Percentiles rank a stretch among this genome's conserved stretches.
Conservation (phyloP, 2,329 filamentous ascomycete genomes). For the Diaporthe citriasiana region DNA sequence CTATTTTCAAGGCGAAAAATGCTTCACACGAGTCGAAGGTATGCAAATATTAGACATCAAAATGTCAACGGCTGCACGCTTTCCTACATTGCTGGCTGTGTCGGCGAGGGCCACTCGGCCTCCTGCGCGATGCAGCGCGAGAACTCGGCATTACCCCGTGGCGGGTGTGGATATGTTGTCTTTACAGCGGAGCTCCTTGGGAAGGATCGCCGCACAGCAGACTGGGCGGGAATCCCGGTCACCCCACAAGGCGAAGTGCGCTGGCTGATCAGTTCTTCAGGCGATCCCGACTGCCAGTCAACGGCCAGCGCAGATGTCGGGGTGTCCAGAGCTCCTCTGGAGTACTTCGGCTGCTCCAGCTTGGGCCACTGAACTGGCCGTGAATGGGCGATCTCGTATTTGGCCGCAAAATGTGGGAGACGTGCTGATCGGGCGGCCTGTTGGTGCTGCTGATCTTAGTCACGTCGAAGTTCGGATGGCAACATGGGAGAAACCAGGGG, state of each 20-base stretch:
- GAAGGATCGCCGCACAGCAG: background rate
- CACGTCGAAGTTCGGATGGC: slow-evolving; percentile 9
- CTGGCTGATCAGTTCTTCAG: slow-evolving; percentile 23
- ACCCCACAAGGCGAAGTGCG: slow-evolving; percentile 32
- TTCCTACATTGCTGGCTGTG: background rate
- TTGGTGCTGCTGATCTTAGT: slow-evolving; percentile 27
- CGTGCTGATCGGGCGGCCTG: slow-evolving; percentile 13
- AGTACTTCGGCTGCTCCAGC: slow-evolving; percentile 10
- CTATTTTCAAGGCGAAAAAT: background rate
- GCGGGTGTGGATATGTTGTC: slow-evolving; percentile 18
- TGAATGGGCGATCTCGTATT: slow-evolving; percentile 7
- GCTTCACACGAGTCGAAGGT: background rate
- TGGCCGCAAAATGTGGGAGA: background rate
- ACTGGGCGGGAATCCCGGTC: slow-evolving; percentile 21
- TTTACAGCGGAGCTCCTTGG: slow-evolving; percentile 14
- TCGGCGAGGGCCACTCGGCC: background rate
- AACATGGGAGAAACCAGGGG: background rate
- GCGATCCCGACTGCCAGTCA: background rate
- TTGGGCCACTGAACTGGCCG: background rate
- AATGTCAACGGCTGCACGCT: background rate
- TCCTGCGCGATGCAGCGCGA: background rate
- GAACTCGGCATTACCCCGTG: slow-evolving; percentile 26
- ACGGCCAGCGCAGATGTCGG: background rate
- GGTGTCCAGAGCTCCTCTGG: slow-evolving; percentile 18
- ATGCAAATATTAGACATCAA: no score